Evolutionary conservation across 768 basidiomycete genomes (phyloP), one percentile per base, ranked within the genome.

Genomic region (Mycena vitilis): DNA sequence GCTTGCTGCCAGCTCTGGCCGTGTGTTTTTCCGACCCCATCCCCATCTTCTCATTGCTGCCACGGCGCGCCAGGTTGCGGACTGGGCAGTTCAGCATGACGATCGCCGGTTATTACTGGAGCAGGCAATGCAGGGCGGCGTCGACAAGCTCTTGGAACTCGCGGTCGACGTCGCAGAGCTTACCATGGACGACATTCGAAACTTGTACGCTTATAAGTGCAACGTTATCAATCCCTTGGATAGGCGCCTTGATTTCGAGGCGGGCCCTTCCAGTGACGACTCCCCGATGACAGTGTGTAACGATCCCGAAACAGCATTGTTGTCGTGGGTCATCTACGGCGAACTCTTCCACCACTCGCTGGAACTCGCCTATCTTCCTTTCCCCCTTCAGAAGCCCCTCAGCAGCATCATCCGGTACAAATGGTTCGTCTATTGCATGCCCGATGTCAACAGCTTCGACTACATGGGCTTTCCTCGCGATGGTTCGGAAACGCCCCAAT

Each of bases 11-110:
- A 18, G 48, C 13, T 73, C 69, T 37, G 69, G 69, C 13, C 72
- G 69, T 12, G 36, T 67, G 7, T 73, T 73, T 59, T 70, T 69
- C 42, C 66, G 70, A 20, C 72, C 72, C 8, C 72, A 73, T 47
- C 72, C 69, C 12, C 69, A 71, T 34, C n/a, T 69, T 37, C 69
- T 73, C 34, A 68, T 71, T 30, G 69, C 66, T 13, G 66, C 66
- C 5, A 68, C 66, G 0, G 69, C 69, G 0, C 66, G 72, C 12
- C 63, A 68, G 47, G 22, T 73, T 16, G 70, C 66, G 23, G 69
- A 71, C 49, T 73, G 71, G 71, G 71, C 71, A 4, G 65, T 73
- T 12, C 16, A 67, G n/a, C 25, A 58, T 25, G 60, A 54, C 12
- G 56, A 68, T 8, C 60, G 49, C 51, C 66, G 69, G n/a, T 63